A percentile compares a stretch with the other conserved stretches of the same genome.
Conservation (phyloP, 75 land plant genomes). For the Larix kaempferi region DNA sequence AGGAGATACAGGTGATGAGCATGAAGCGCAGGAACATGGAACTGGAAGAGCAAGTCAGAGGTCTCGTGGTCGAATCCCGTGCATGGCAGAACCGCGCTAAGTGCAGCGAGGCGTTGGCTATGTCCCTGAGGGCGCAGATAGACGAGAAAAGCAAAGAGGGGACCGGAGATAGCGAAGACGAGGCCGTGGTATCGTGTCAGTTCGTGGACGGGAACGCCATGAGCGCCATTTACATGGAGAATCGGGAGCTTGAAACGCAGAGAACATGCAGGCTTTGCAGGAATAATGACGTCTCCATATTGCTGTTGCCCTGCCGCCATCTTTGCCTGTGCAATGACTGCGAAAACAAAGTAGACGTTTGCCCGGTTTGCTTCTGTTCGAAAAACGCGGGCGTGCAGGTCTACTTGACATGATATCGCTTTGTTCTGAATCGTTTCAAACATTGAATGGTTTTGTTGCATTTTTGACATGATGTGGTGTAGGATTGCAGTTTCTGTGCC, state of each 20-base stretch:
- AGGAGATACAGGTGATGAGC: constrained; percentile 32
- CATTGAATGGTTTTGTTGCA: too few relatives aligned
- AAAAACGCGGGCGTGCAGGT: constrained; percentile 47
- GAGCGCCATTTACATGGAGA: background rate
- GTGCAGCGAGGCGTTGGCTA: constrained; percentile 26
- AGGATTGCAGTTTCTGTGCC: too few relatives aligned
- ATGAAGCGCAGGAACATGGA: constrained; percentile 34
- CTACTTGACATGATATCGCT: constrained; percentile 32
- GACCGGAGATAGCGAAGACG: constrained; percentile 12
- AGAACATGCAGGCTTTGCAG: constrained; percentile 42
- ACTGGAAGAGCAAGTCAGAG: constrained; percentile 32
- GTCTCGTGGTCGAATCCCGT: constrained; percentile 26
- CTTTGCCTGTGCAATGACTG: constrained; percentile 58
- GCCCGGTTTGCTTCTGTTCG: constrained; percentile 45
- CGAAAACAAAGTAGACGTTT: constrained; percentile 23
- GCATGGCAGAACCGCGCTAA: constrained; percentile 39
- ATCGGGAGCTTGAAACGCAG: background rate
- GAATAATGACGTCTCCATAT: constrained; percentile 38
- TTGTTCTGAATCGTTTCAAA: too few relatives aligned
- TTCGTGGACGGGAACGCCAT: background rate
- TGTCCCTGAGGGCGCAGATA: constrained; percentile 27
- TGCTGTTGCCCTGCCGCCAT: constrained; percentile 71
- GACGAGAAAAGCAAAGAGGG: constrained; percentile 22
- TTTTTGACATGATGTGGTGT: too few relatives aligned
- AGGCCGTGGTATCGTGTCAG: background rate